A percentile compares a stretch with the other conserved stretches of the same genome.
phyloP scores from a whole-genome alignment of 106 monocot genomes.

The Dendrobium officinale region DNA sequence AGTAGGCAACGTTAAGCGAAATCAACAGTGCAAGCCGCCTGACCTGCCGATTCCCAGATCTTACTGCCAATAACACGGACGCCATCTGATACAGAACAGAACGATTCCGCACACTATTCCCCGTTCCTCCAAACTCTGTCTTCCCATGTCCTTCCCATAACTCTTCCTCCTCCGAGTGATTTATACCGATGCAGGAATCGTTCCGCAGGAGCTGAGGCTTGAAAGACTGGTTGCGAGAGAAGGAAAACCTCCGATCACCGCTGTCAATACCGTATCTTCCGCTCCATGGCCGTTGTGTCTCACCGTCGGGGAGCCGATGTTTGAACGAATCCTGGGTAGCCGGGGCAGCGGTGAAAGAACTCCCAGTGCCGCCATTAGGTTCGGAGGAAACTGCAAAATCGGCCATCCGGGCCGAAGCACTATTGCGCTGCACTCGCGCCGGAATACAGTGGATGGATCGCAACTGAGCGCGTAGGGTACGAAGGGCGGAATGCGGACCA shows the following conservation, averaged over 20 bases:
- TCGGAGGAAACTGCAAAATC: not conserved
- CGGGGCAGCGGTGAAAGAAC: not conserved
- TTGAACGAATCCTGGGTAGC: not conserved
- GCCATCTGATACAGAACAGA: constrained; percentile 10
- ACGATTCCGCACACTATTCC: constrained; percentile 1
- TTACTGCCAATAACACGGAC: constrained; percentile 22
- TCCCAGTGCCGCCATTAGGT: not conserved
- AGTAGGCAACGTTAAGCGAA: constrained; percentile 85
- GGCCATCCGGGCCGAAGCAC: not conserved
- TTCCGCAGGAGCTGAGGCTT: constrained; percentile 34
- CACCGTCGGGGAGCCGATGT: constrained; percentile 4
- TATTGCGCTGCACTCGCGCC: not conserved
- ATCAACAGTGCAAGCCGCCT: constrained; percentile 78
- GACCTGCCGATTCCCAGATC: constrained; percentile 68
- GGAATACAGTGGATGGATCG: not conserved
- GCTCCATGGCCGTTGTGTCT: not conserved
- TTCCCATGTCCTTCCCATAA: not conserved
- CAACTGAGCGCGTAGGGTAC: not conserved
- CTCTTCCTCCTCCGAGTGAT: constrained; percentile 12
- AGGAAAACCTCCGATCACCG: constrained; percentile 20
- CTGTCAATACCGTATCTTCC: not conserved
- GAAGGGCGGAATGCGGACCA: no score
- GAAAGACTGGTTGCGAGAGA: constrained; percentile 18
- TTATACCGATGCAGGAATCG: constrained; percentile 58
- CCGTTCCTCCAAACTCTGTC: not conserved